Conservation (phyloP, 768 basidiomycete genomes). For the Tephrocybe sp. region DNA sequence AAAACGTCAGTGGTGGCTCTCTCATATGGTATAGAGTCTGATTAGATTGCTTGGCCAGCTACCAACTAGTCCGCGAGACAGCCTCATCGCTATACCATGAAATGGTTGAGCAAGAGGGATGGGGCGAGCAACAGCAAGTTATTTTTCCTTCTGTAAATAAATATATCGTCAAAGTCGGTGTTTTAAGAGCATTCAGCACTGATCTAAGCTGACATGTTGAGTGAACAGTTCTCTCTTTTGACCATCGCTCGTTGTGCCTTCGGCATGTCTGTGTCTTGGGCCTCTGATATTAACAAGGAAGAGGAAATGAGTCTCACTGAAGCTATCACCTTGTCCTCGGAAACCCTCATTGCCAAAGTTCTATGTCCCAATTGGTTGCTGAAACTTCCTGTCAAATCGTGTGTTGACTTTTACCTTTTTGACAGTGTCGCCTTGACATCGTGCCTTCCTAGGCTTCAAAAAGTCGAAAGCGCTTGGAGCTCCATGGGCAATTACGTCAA, state of each 20-base stretch:
- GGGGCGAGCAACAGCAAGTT: slow-evolving; percentile 16
- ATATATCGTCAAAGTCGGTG: slow-evolving; percentile 21
- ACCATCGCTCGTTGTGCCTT: slow-evolving; percentile 24
- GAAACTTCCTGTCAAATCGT: slow-evolving; percentile 24
- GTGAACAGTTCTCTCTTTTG: slow-evolving; percentile 19
- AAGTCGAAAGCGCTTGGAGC: slow-evolving; percentile 18
- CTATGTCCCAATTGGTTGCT: slow-evolving; percentile 24
- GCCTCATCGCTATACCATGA: slow-evolving; percentile 24
- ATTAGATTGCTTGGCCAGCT: slow-evolving; percentile 13
- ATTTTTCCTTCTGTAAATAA: slow-evolving; percentile 18
- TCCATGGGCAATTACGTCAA: slow-evolving; percentile 17
- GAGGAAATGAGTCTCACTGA: slow-evolving; percentile 7
- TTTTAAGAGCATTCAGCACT: neutral
- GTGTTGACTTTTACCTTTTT: neutral
- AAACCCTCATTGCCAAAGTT: slow-evolving; percentile 18
- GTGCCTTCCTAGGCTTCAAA: slow-evolving; percentile 15
- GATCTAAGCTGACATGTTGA: neutral
- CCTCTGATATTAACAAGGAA: neutral
- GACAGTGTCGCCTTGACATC: neutral
- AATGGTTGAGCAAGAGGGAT: slow-evolving; percentile 26
- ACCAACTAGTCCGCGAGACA: slow-evolving; percentile 28
- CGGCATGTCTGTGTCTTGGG: slow-evolving; percentile 22
- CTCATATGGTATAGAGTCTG: neutral
- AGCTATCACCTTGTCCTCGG: slow-evolving; percentile 14
- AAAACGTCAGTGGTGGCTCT: slow-evolving; percentile 20